Percentiles rank a stretch among this genome's conserved stretches.
These are phyloP conservation scores for Persicaria maculosa DNA, from an alignment of 148 eudicot species.

Conservation along the genomic window DNA sequence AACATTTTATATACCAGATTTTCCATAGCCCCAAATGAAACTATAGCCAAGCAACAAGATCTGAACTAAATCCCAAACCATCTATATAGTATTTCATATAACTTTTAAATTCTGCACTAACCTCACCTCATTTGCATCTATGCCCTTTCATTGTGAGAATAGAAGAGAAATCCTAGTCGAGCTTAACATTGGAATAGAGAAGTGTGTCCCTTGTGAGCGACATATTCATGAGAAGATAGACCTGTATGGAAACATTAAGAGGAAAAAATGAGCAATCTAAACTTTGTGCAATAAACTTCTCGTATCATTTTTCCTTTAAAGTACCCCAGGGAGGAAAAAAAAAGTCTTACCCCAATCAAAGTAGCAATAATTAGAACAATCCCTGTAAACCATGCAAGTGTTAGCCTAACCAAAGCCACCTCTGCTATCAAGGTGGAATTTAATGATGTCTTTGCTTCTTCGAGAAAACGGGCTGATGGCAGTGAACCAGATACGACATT, in stretches of 20 bases:
- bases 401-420: constrained; percentile 53
- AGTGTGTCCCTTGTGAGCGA: constrained; percentile 90
- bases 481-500: constrained; percentile 36
- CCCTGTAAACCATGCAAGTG: constrained; percentile 86
- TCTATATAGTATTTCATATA: background rate
- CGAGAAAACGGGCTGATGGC: constrained; percentile 50
- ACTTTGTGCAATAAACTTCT: background rate
- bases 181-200: constrained; percentile 86
- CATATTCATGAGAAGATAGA: constrained; percentile 67
- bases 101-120: background rate
- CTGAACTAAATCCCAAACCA: background rate
- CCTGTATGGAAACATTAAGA: constrained; percentile 29
- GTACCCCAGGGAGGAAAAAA: background rate
- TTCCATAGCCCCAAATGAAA: background rate
- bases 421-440: constrained; percentile 26
- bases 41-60: background rate
- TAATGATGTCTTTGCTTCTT: constrained; percentile 37
- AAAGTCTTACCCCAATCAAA: constrained; percentile 62
- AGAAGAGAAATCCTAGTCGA: constrained; percentile 32
- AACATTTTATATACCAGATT: constrained; percentile 2
- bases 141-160: background rate
- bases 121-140: background rate
- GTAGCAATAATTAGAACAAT: constrained; percentile 71
- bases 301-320: background rate
- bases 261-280: background rate